Evolutionary conservation across 495 filamentous ascomycete genomes (phyloP).

Genomic region (Neurospora sp.): DNA sequence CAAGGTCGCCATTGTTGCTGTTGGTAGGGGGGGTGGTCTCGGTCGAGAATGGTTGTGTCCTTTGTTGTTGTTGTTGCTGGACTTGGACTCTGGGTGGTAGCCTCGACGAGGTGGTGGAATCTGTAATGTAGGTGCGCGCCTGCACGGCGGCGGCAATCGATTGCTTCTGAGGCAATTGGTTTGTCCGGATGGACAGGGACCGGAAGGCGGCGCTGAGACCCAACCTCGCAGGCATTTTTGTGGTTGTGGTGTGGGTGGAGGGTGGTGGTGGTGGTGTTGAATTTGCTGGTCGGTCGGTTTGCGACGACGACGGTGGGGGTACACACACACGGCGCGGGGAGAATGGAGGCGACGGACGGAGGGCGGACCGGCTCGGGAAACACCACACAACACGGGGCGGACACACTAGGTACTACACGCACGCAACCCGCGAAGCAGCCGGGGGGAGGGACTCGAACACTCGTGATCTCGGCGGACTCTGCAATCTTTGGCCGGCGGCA

Average conservation of each 20-base stretch:
- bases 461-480: conserved; percentile 1
- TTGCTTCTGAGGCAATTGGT: conserved; percentile 53
- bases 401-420: background rate
- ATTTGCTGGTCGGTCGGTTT: background rate
- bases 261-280: background rate
- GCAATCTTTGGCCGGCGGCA: background rate
- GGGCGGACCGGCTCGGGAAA: background rate
- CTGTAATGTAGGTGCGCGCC: conserved; percentile 29
- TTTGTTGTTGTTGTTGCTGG: background rate
- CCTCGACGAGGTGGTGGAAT: conserved; percentile 1
- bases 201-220: conserved; percentile 34
- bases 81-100: conserved; percentile 1
- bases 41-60: background rate
- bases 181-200: conserved; percentile 32
- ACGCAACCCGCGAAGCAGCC: conserved; percentile 1
- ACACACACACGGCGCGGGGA: background rate
- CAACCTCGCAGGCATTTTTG: conserved; percentile 40
- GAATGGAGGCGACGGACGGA: background rate
- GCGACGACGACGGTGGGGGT: background rate
- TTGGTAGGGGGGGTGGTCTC: conserved; percentile 2
- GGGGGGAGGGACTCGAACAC: background rate
- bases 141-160: conserved; percentile 43
- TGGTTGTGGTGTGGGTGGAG: conserved; percentile 1
- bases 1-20: conserved; percentile 2
- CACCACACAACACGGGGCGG: background rate